A percentile compares a stretch with the other conserved stretches of the same genome.
phyloP scores from a whole-genome alignment of 225 moss, liverwort and hornwort species.

The Sphagnum tenellum region DNA sequence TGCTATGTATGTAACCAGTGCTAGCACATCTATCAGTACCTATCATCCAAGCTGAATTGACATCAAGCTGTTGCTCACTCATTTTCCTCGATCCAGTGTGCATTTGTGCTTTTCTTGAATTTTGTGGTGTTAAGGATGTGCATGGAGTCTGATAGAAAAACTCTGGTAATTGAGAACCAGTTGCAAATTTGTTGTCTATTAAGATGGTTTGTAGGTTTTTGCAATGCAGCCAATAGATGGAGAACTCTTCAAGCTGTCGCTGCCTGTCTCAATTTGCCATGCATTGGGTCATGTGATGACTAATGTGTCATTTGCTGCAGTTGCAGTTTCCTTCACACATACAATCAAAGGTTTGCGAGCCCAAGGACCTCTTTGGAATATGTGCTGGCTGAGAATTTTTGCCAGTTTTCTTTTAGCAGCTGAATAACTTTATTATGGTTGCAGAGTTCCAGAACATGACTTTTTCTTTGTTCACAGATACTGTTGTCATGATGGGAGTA shows the following conservation, averaged over 20 bases:
- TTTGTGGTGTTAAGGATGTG: not conserved
- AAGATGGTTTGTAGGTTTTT: not conserved
- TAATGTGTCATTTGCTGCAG: slow-evolving; percentile 93
- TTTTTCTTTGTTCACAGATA: not conserved
- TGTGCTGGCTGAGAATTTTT: too few species aligned
- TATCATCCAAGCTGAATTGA: too few species aligned
- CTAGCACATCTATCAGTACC: too few species aligned
- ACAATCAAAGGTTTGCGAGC: slow-evolving; percentile 62
- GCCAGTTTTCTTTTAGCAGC: not conserved
- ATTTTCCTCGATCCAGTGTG: too few species aligned
- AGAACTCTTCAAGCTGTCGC: slow-evolving; percentile 48
- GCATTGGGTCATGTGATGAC: slow-evolving; percentile 94
- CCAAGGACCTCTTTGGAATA: not conserved
- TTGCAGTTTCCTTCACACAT: slow-evolving; percentile 97
- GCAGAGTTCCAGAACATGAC: not conserved
- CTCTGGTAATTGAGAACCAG: not conserved
- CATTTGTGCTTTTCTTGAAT: too few species aligned
- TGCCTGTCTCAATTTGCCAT: slow-evolving; percentile 87
- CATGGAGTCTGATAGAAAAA: not conserved
- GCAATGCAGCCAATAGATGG: slow-evolving; percentile 52
- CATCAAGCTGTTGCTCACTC: too few species aligned
- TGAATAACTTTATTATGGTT: not conserved
- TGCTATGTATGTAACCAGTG: too few species aligned
- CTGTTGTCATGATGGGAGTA: not conserved
- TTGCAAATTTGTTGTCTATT: not conserved